phyloP scores from a whole-genome alignment of 768 basidiomycete genomes.

The Hemileccinum rubropunctum region DNA sequence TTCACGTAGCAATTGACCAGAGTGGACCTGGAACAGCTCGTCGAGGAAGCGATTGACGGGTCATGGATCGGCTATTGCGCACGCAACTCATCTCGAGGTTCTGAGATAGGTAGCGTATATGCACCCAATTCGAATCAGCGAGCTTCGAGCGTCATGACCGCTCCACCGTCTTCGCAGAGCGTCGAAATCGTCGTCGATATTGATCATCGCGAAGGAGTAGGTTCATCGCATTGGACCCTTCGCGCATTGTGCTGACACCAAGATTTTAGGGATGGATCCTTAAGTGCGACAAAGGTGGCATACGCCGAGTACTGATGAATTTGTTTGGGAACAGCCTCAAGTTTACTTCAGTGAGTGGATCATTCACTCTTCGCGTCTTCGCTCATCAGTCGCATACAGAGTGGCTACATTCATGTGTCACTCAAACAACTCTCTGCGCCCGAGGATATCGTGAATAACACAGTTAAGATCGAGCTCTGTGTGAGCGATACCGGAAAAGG shows the following conservation, averaged over 20 bases:
- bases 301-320: constrained; percentile 91
- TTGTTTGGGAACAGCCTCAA: constrained; percentile 92
- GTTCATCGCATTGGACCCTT: constrained; percentile 17
- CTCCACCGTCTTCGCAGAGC: constrained; percentile 35
- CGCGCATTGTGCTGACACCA: constrained; percentile 4
- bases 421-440: constrained; percentile 68
- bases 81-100: constrained; percentile 64
- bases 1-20: constrained; percentile 22
- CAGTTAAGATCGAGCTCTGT: constrained; percentile 74
- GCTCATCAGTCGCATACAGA: constrained; percentile 38
- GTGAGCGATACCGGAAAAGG: constrained; percentile 94
- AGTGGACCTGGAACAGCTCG: constrained; percentile 76
- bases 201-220: constrained; percentile 64
- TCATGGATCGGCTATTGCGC: constrained; percentile 93
- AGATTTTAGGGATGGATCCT: constrained; percentile 73
- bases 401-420: constrained; percentile 84
- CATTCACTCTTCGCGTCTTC: background rate
- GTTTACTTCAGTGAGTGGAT: constrained; percentile 69
- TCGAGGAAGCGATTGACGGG: constrained; percentile 89
- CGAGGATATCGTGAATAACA: constrained; percentile 51
- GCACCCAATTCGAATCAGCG: constrained; percentile 61
- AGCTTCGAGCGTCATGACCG: constrained; percentile 39
- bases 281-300: constrained; percentile 89
- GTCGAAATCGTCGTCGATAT: constrained; percentile 92
- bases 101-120: constrained; percentile 91